phyloP scores from a whole-genome alignment of 805 yeast species.

The Lipomyces sp. region DNA sequence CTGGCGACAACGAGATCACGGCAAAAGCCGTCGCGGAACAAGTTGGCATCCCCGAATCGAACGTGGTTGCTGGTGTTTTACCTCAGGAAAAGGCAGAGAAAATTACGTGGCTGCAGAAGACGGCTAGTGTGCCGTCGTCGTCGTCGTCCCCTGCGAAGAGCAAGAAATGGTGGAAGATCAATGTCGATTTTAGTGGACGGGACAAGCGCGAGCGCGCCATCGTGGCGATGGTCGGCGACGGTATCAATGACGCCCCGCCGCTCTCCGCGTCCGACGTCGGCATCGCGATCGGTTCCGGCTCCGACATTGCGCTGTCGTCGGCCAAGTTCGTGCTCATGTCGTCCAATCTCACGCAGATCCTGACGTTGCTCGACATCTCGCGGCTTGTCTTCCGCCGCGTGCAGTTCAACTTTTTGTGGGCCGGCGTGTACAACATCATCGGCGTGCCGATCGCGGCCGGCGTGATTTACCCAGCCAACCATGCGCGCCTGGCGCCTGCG shows the following conservation, averaged over 20 bases:
- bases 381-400: slow-evolving; percentile 67
- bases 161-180: too few relatives aligned
- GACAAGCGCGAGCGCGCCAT: slow-evolving; percentile 35
- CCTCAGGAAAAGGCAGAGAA: slow-evolving; percentile 70
- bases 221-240: slow-evolving; percentile 82
- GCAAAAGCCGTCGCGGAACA: slow-evolving; percentile 65
- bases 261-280: slow-evolving; percentile 73
- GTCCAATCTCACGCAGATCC: slow-evolving; percentile 49
- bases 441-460: slow-evolving; percentile 97
- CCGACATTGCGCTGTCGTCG: slow-evolving; percentile 70
- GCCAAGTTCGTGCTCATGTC: slow-evolving; percentile 66
- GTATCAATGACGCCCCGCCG: slow-evolving; percentile 81
- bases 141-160: slow-evolving; percentile 1
- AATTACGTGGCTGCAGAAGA: slow-evolving; percentile 53
- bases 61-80: slow-evolving; percentile 65
- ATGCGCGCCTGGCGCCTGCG: slow-evolving; percentile 73
- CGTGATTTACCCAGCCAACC: slow-evolving; percentile 70
- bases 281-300: slow-evolving; percentile 70
- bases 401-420: slow-evolving; percentile 81
- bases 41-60: slow-evolving; percentile 51
- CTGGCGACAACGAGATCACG: slow-evolving; percentile 68
- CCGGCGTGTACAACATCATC: slow-evolving; percentile 72
- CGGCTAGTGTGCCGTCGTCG: slow-evolving; percentile 33
- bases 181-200: slow-evolving; percentile 17
- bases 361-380: slow-evolving; percentile 64